Base-by-base conservation (phyloP, 2,329 filamentous ascomycete genomes). In the Elsinoe ampelina region DNA sequence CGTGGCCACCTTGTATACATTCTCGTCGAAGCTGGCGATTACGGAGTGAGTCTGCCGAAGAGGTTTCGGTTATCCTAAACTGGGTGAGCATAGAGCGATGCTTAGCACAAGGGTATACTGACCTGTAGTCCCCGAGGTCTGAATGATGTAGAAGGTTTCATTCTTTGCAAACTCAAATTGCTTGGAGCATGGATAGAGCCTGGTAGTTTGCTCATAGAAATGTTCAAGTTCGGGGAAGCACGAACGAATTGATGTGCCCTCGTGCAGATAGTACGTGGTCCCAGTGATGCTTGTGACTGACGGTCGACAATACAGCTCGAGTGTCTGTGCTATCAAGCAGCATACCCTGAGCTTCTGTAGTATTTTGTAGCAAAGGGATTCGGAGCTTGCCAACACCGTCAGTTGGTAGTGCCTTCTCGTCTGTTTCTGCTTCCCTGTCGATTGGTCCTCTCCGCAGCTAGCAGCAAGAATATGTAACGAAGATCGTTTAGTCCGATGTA, bases 401-500 rank as follows among this genome's bases (percentile, higher is more conserved):
- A 30, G 26, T 7, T 30, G 7, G 7, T 30, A 30, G 26, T 30
- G 7, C 2, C 39, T 54, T 22, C 38, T 51, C 13, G 3, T 47
- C 42, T 5, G 3, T 5, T 5, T 13, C 5, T 12, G 22, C 42
- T 17, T 17, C 55, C 43, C 17, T 42, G 41, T 1, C 54, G 41
- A 43, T 55, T 55, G 26, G 55, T 60, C 58, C 60, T 60, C 15
- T 57, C 34, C 6, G 48, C 35, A 5, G 58, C 61, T 13, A 55
- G 32, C 3, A 59, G 26, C 8, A 61, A 43, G 12, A 61, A 32
- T 15, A 55, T 15, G 38, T 59, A 61, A 26, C 60, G 50, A 11
- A 58, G 34, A 54, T 63, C 61, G 8, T 61, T 57, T 19, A 52
- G 57, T 4, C 58, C 60, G 20, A 60, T 41, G 34, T 63, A 63